Evolutionary conservation across 768 basidiomycete species (phyloP), one percentile per base, ranked within the genome.

Genomic region (Cyclocybe aegerita): DNA sequence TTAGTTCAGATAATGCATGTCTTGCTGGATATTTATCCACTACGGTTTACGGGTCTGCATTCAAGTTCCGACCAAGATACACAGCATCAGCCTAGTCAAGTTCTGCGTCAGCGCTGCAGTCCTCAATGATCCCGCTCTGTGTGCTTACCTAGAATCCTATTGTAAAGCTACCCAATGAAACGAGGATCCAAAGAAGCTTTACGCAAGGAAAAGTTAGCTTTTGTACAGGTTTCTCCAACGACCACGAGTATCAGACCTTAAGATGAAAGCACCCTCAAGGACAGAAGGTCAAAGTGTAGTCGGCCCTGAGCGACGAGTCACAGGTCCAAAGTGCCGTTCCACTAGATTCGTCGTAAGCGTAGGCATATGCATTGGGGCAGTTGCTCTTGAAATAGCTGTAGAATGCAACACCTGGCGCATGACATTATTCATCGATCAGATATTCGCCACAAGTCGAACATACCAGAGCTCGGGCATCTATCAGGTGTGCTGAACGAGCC

Each of bases 311-410:
- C 14, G 45, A 35, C 7, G 78, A 71, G 47, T 65, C 57, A 60
- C 82, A 83, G 0, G 72, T 78, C 71, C 73, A 82, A 34, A 83
- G 68, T 1, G 83, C 81, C 9, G 79, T 69, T 23, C 65, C 65
- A 70, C 52, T 77, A 17, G 64, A 60, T 61, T 82, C 80, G 53
- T 82, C 81, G 51, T 67, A 82, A 4, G 80, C 76, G 53, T 80
- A 82, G 8, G 72, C 79, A 52, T 80, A 81, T 7, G 76, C 64
- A 49, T 75, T 72, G 4, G 73, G 75, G 60, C 75, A 79, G 47
- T 63, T 71, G 34, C 55, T 40, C 62, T 77, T 74, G 66, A 74
- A 74, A 52, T 73, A 75, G 55, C 51, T 60, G 55, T 76, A 74
- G 54, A 57, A 72, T 9, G 48, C 51, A 50, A 75, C 74, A 53